Evolutionary conservation across 176 grass and related monocot species (phyloP).

Genomic region (Triticum dicoccoides): DNA sequence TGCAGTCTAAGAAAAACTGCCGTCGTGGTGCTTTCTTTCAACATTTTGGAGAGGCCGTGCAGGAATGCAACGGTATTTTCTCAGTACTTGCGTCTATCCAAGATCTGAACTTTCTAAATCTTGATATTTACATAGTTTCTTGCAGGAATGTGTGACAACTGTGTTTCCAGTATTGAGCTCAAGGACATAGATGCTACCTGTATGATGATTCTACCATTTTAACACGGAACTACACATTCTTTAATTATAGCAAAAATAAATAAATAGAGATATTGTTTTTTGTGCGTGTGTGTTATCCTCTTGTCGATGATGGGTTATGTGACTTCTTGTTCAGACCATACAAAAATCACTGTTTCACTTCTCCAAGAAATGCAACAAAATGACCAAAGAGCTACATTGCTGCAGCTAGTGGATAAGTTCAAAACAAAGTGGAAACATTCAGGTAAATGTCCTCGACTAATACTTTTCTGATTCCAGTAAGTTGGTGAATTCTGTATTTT

Average conservation of each 20-base stretch:
- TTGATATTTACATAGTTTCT: slow-evolving; percentile 15
- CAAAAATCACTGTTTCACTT: slow-evolving; percentile 57
- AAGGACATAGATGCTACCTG: slow-evolving; percentile 47
- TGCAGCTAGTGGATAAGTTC: slow-evolving; percentile 83
- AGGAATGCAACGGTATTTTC: slow-evolving; percentile 79
- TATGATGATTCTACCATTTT: slow-evolving; percentile 31
- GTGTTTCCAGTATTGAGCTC: slow-evolving; percentile 40
- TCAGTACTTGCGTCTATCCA: background rate
- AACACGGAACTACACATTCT: background rate
- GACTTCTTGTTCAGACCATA: slow-evolving; percentile 51
- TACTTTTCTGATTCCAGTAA: background rate
- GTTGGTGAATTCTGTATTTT: background rate
- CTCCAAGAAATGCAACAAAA: slow-evolving; percentile 54
- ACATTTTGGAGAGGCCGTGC: slow-evolving; percentile 82
- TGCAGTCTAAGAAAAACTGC: slow-evolving; percentile 77
- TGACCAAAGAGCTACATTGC: slow-evolving; percentile 85
- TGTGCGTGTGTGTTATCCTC: background rate
- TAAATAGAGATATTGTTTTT: background rate
- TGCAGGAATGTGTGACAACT: slow-evolving; percentile 57
- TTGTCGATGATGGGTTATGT: background rate
- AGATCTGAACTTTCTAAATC: slow-evolving; percentile 3
- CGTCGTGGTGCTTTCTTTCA: slow-evolving; percentile 74
- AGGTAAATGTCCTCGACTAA: slow-evolving; percentile 39
- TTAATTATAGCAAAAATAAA: background rate
- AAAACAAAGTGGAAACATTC: slow-evolving; percentile 61